Conservation (phyloP, 1,284 basidiomycete genomes). For the Apiotrichum laibachii region DNA sequence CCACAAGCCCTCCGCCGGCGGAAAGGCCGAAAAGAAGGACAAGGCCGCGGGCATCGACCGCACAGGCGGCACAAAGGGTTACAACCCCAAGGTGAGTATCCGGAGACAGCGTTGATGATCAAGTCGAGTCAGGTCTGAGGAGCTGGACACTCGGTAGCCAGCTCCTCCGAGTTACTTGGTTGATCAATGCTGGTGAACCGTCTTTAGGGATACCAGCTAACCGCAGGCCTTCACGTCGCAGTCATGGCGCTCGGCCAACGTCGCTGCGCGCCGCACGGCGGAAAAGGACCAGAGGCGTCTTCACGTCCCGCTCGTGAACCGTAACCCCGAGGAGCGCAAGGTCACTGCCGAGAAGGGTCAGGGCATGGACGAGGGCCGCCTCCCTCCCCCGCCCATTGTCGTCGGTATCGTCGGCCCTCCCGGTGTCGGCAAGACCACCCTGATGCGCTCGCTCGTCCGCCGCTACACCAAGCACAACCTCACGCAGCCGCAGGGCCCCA, state of each 20-base stretch:
- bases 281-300: constrained; percentile 92
- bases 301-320: constrained; percentile 92
- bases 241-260: constrained; percentile 82
- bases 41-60: constrained; percentile 63
- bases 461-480: constrained; percentile 94
- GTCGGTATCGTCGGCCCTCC: constrained; percentile 97
- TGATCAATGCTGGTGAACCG: too few species aligned
- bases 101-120: neutral
- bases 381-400: constrained; percentile 83
- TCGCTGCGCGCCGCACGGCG: constrained; percentile 82
- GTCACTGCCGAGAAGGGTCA: constrained; percentile 47
- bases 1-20: constrained; percentile 66
- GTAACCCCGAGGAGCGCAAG: constrained; percentile 77
- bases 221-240: constrained; percentile 78
- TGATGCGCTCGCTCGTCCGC: constrained; percentile 86
- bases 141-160: too few species aligned
- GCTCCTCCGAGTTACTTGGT: too few species aligned
- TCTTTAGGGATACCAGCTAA: too few species aligned
- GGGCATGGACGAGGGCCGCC: constrained; percentile 46
- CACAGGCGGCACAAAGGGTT: constrained; percentile 57
- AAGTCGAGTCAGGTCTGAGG: too few species aligned
- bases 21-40: constrained; percentile 72
- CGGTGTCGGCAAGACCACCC: constrained; percentile 94
- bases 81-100: constrained; percentile 81
- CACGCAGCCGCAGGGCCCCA: constrained; percentile 84